Conservation (phyloP, 192 early-diverging fungal genomes). For the Entomortierella beljakovae region DNA sequence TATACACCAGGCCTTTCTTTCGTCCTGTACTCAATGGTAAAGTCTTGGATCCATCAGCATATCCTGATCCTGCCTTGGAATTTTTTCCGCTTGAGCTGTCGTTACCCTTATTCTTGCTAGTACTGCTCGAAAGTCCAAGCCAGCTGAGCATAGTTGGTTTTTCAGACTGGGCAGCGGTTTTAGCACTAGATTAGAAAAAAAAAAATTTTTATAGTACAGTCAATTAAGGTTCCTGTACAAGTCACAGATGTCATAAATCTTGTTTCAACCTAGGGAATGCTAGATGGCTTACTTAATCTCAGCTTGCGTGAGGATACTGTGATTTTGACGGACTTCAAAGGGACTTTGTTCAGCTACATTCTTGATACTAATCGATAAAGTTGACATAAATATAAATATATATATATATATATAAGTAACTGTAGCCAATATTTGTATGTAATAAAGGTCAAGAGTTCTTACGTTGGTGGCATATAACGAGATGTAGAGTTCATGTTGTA, state of each 20-base stretch:
- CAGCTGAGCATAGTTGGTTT: conserved; percentile 47
- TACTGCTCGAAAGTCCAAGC: conserved; percentile 26
- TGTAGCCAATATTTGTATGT: neutral
- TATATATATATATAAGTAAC: neutral
- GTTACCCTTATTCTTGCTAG: neutral
- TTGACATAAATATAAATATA: neutral
- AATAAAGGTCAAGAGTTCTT: neutral
- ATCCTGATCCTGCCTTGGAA: neutral
- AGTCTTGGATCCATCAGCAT: conserved; percentile 38
- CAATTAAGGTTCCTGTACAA: neutral
- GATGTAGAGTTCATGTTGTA: conserved; percentile 89
- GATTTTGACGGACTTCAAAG: conserved; percentile 44
- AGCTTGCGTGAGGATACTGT: conserved; percentile 27
- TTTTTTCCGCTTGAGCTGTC: neutral
- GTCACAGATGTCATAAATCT: neutral
- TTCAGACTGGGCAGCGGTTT: conserved; percentile 34
- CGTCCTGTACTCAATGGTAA: conserved; percentile 35
- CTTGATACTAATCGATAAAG: conserved; percentile 18
- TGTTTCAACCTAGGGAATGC: too few species aligned
- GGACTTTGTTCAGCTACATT: conserved; percentile 45
- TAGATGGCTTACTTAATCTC: conserved; percentile 37
- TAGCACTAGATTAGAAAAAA: conserved; percentile 9
- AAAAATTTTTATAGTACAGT: neutral
- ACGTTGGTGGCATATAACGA: conserved; percentile 59
- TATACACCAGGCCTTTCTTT: conserved; percentile 33